Base-by-base conservation (phyloP, 441 rosid genomes). In the Kokia cookei region DNA sequence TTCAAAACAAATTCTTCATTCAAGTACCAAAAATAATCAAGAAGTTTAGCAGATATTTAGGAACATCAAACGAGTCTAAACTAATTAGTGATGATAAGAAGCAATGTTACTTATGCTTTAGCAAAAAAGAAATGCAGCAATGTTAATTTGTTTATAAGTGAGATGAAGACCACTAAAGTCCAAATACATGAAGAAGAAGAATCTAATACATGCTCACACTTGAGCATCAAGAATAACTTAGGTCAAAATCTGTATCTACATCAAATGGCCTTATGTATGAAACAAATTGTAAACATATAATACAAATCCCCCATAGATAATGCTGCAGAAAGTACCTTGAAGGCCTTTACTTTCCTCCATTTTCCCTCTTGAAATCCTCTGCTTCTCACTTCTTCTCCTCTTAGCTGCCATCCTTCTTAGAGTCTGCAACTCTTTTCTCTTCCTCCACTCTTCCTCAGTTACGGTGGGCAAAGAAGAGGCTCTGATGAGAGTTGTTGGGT, bases 391-490 rank as follows among this genome's bases (percentile, higher is more conserved):
- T 66, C 98, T 81, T 78, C 97, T 85, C 66, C 93, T 82, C 81
- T 93, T 95, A 57, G 98, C 98, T 73, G 86, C 97, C 96, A 93
- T 87, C 71, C 99, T 88, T 80, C 98, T 85, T 51, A 89, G 71
- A 14, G 86, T 88, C 86, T 93, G 98, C 88, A 91, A 73, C 81
- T 90, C 94, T 82, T 91, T 95, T 69, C 99, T 88, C 84, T 93
- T 93, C 91, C 92, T 89, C 98, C 96, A 95, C 73, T 89, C 98
- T 45, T 91, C 99, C 74, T 93, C 97, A 29, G 94, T 86, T 88
- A 88, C 98, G 8, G 93, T 77, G 0, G 99, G 99, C 63, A 95
- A 82, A 69, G 98, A 93, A 71, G 96, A 85, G 53, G 96, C 76
- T 84, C 98, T 90, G 61, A 76, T 80, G 47, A 95, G 88, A 4